A percentile compares a stretch with the other conserved stretches of the same genome.
Conservation (phyloP, 768 basidiomycete genomes). For the Punctularia strigosozonata region DNA sequence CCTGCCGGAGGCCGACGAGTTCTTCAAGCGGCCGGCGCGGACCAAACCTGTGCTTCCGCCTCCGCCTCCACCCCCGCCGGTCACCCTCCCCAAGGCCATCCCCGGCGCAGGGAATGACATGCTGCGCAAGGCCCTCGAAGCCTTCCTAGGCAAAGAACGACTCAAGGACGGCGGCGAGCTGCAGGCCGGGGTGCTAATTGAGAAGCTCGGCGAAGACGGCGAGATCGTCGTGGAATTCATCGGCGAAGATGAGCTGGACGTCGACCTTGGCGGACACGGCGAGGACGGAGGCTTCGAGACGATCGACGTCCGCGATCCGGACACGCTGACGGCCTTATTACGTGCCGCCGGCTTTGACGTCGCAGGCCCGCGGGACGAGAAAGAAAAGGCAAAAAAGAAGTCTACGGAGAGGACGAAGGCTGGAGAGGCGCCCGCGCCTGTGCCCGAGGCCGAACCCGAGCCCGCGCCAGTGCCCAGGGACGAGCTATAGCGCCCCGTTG, state of each 20-base stretch:
- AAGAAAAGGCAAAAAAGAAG: conserved; percentile 11
- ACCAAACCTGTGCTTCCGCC: conserved; percentile 34
- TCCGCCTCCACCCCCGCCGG: conserved; percentile 13
- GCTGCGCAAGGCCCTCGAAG: conserved; percentile 6
- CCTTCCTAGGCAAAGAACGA: conserved; percentile 2
- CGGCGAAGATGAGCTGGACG: conserved; percentile 7
- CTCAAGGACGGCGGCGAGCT: no score
- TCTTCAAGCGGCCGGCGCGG: conserved; percentile 36
- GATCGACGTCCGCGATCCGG: conserved; percentile 25
- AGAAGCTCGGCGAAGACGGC: conserved; percentile 11
- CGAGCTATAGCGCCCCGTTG: conserved; percentile 12
- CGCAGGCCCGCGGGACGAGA: conserved; percentile 22
- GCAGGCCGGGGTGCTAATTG: conserved; percentile 4
- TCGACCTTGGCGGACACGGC: conserved; percentile 8
- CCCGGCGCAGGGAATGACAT: neutral
- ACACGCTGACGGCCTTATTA: conserved; percentile 36
- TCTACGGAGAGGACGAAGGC: conserved; percentile 14
- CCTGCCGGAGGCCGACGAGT: conserved; percentile 43
- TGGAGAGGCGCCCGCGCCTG: conserved; percentile 1
- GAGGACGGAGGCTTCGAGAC: conserved; percentile 19
- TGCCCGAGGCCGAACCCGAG: conserved; percentile 5
- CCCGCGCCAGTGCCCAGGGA: conserved; percentile 4
- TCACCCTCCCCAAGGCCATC: conserved; percentile 1
- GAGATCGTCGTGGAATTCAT: conserved; percentile 14
- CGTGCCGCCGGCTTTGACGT: conserved; percentile 43